phyloP scores from a whole-genome alignment of 805 yeast species.

The Saccharomycopsis olivae region DNA sequence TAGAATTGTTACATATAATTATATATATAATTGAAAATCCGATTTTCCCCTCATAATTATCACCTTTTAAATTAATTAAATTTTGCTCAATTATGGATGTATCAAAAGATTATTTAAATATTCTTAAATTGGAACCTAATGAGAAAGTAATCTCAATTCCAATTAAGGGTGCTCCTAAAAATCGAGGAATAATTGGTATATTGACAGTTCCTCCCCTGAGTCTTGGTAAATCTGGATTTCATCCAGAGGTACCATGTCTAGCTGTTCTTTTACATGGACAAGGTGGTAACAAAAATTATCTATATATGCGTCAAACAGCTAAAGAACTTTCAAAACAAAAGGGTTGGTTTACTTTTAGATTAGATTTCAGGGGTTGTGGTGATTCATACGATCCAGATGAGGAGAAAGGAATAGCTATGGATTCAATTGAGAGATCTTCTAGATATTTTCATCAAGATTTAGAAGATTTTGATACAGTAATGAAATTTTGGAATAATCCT shows the following conservation, averaged over 20 bases:
- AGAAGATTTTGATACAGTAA: slow-evolving; percentile 49
- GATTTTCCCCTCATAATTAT: too few relatives aligned
- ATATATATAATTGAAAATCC: too few relatives aligned
- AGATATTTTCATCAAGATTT: slow-evolving; percentile 55
- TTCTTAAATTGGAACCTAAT: slow-evolving; percentile 19
- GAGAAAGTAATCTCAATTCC: slow-evolving; percentile 23
- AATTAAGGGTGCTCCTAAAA: slow-evolving; percentile 21
- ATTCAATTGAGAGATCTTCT: slow-evolving; percentile 27
- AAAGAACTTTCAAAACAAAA: slow-evolving; percentile 42
- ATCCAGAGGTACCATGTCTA: not conserved
- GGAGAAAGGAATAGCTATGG: slow-evolving; percentile 3
- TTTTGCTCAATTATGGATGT: too few relatives aligned
- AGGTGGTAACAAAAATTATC: slow-evolving; percentile 74
- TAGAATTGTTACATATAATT: too few relatives aligned
- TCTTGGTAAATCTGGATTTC: slow-evolving; percentile 28
- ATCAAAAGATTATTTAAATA: slow-evolving; percentile 19
- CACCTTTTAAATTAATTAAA: too few relatives aligned
- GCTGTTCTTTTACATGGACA: slow-evolving; percentile 74
- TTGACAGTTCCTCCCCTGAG: slow-evolving; percentile 28
- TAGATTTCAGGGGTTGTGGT: slow-evolving; percentile 85
- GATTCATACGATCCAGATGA: slow-evolving; percentile 37
- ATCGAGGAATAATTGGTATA: slow-evolving; percentile 28
- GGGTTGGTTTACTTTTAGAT: slow-evolving; percentile 59
- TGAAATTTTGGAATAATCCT: slow-evolving; percentile 22
- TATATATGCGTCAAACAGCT: slow-evolving; percentile 59